Evolutionary conservation across 352 stramenopile species (phyloP).

Genomic region (Globisporangium nagaii): DNA sequence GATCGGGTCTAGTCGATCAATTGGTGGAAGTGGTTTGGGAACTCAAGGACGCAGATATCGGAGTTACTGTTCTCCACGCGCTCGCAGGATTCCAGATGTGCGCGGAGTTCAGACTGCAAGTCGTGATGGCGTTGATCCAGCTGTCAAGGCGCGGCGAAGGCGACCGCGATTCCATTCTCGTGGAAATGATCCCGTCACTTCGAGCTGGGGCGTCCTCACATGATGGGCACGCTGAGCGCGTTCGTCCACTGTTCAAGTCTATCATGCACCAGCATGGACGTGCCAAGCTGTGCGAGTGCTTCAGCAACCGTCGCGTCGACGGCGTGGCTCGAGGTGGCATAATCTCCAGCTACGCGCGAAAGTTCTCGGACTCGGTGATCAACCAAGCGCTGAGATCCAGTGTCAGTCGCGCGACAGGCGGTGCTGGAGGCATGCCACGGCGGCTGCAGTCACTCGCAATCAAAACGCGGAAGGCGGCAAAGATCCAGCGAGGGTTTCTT

Average conservation of each 20-base stretch:
- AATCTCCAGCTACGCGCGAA: neutral
- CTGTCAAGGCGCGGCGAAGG: neutral
- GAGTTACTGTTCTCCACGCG: neutral
- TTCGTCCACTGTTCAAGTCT: neutral
- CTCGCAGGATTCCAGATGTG: conserved; percentile 2
- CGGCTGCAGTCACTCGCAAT: conserved; percentile 5
- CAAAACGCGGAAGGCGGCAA: conserved; percentile 14
- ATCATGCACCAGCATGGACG: neutral
- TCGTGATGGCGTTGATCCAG: neutral
- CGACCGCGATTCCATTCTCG: neutral
- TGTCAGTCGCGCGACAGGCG: neutral
- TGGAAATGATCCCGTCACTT: neutral
- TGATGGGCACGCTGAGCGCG: neutral
- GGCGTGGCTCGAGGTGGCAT: neutral
- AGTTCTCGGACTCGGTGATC: neutral
- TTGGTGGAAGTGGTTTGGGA: neutral
- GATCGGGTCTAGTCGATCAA: neutral
- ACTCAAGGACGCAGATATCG: conserved; percentile 1
- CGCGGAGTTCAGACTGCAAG: neutral
- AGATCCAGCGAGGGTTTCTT: conserved; percentile 21
- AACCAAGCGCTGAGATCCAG: neutral
- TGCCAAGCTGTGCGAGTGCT: neutral
- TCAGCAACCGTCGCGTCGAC: neutral
- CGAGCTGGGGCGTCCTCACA: neutral
- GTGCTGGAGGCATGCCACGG: neutral